Evolutionary conservation across 352 stramenopile species (phyloP).

Genomic region (Phytophthora citricola): DNA sequence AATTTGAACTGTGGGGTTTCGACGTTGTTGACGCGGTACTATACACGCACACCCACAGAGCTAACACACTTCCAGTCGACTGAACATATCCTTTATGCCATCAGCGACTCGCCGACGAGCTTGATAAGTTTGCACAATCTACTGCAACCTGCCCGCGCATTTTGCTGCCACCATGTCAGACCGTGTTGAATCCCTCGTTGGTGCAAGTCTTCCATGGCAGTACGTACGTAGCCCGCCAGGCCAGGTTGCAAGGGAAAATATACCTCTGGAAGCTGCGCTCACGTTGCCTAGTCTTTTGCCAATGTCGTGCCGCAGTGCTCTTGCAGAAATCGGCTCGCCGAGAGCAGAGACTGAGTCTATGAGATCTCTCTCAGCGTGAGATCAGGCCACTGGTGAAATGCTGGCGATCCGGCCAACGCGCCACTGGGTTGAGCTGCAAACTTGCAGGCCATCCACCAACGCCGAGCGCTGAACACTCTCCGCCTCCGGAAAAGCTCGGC

Average conservation of each 20-base stretch:
- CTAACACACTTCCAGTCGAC: too few relatives aligned
- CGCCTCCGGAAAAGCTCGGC: slow-evolving; percentile 5
- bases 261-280: not conserved
- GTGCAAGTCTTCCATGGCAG: too few relatives aligned
- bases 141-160: slow-evolving; percentile 2
- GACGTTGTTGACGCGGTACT: too few relatives aligned
- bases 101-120: not conserved
- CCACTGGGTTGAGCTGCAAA: not conserved
- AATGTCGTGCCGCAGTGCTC: slow-evolving; percentile 6
- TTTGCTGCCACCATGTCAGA: not conserved
- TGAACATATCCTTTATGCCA: too few relatives aligned
- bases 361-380: not conserved
- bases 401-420: not conserved
- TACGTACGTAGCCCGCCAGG: too few relatives aligned
- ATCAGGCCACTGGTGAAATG: not conserved
- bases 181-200: not conserved
- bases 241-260: too few relatives aligned
- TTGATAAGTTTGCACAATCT: slow-evolving; percentile 6
- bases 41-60: too few relatives aligned
- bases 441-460: not conserved
- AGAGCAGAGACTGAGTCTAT: slow-evolving; percentile 8
- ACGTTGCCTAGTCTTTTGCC: slow-evolving; percentile 19
- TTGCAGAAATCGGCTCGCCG: slow-evolving; percentile 11
- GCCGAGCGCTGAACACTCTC: not conserved
- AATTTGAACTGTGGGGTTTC: too few relatives aligned